Conservation (phyloP, 306 rosid genomes). For the Geum urbanum region DNA sequence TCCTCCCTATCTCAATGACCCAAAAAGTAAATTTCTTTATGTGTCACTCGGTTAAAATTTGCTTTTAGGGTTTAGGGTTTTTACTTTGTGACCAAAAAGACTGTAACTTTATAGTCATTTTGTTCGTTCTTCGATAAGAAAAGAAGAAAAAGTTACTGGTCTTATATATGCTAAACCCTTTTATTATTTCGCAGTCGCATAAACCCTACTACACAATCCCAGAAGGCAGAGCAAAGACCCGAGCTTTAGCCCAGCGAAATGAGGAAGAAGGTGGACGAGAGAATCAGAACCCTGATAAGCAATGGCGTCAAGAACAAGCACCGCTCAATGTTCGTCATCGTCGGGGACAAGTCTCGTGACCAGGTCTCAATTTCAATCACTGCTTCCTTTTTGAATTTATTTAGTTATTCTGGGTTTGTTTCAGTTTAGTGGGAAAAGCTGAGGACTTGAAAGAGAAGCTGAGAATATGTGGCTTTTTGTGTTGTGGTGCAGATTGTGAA, state of each 20-base stretch:
- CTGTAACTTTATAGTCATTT: neutral
- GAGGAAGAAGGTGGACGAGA: conserved; percentile 97
- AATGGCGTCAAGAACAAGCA: conserved; percentile 86
- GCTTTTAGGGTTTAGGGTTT: conserved; percentile 1
- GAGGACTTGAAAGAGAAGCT: neutral
- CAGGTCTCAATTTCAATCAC: conserved; percentile 38
- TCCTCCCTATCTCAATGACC: neutral
- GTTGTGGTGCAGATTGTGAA: conserved; percentile 60
- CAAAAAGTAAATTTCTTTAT: neutral
- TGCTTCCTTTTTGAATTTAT: no score
- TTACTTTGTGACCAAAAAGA: neutral
- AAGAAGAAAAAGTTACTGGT: neutral
- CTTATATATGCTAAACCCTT: neutral
- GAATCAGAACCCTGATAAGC: conserved; percentile 82
- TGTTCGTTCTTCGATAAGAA: neutral
- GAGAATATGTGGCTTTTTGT: neutral
- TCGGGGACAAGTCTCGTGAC: conserved; percentile 94
- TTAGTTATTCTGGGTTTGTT: neutral
- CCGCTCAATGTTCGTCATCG: conserved; percentile 77
- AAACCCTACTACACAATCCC: neutral
- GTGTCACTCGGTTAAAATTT: neutral
- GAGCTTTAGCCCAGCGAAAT: conserved; percentile 14
- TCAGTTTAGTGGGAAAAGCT: neutral
- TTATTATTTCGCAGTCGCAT: neutral
- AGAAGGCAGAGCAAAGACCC: neutral